Conservation (phyloP, 1,284 basidiomycete species). For the Porogramme epimiltina region DNA sequence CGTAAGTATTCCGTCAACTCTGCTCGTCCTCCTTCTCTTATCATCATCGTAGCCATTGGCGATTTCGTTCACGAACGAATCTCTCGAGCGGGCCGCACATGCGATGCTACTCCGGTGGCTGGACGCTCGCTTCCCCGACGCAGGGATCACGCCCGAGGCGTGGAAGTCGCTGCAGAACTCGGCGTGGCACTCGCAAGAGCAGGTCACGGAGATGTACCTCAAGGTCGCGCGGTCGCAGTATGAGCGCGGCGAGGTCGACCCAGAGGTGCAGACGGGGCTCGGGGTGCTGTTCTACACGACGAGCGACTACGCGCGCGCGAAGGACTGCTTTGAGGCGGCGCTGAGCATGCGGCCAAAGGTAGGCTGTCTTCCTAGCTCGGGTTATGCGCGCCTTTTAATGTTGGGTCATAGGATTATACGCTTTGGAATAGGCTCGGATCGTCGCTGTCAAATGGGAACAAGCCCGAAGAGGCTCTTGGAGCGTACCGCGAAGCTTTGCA, state of each 20-base stretch:
- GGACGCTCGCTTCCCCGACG: constrained; percentile 72
- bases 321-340: constrained; percentile 91
- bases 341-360: constrained; percentile 76
- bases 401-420: constrained; percentile 76
- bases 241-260: constrained; percentile 72
- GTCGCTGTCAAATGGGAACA: constrained; percentile 92
- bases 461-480: constrained; percentile 94
- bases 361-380: constrained; percentile 17
- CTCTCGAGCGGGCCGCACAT: constrained; percentile 87
- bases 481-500: constrained; percentile 95
- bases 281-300: constrained; percentile 94
- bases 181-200: constrained; percentile 86
- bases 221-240: constrained; percentile 83
- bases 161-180: constrained; percentile 61
- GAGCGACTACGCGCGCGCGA: constrained; percentile 76
- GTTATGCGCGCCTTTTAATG: not conserved
- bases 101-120: constrained; percentile 90
- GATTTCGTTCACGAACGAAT: constrained; percentile 97
- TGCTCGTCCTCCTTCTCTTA: constrained; percentile 3
- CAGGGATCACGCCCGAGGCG: constrained; percentile 60
- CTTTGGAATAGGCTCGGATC: constrained; percentile 98
- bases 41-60: constrained; percentile 75
- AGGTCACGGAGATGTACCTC: constrained; percentile 85
- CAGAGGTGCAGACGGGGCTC: constrained; percentile 92
- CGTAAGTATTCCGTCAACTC: constrained; percentile 48